Evolutionary conservation across 768 basidiomycete genomes (phyloP).

Genomic region (Suillus subluteus): DNA sequence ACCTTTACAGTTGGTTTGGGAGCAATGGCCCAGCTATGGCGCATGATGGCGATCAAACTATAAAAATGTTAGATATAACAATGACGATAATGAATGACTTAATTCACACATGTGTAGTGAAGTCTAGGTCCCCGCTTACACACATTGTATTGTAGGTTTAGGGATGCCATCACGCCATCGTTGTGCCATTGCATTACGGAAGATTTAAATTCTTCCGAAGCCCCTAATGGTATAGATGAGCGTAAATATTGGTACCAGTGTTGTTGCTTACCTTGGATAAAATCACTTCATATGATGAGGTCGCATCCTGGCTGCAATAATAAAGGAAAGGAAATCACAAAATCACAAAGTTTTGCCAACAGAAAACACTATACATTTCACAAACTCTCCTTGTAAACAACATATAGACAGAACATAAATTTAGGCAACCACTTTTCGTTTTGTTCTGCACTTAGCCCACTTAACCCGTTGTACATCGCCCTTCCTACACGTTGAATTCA

Average conservation of each 20-base stretch:
- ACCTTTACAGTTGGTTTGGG: background rate
- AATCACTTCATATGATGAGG: too few species aligned
- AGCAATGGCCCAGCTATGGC: background rate
- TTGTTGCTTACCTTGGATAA: background rate
- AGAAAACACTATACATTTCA: background rate
- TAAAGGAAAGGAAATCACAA: too few species aligned
- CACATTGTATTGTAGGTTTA: background rate
- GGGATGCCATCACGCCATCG: background rate
- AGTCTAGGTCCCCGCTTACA: too few species aligned
- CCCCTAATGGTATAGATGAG: background rate
- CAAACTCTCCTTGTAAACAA: background rate
- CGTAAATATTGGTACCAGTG: background rate
- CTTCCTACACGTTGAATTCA: background rate
- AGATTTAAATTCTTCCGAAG: too few species aligned
- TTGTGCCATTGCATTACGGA: background rate
- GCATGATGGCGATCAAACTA: background rate
- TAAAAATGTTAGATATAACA: background rate
- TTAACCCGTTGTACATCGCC: background rate
- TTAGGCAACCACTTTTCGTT: background rate
- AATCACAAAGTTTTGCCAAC: background rate
- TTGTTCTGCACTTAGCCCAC: background rate
- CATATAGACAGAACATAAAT: background rate
- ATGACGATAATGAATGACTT: background rate
- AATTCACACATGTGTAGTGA: background rate
- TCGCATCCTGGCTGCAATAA: background rate